These are phyloP conservation scores for Exophiala spinifera DNA, from an alignment of 2,329 filamentous ascomycete genomes.

Conservation along the genomic window DNA sequence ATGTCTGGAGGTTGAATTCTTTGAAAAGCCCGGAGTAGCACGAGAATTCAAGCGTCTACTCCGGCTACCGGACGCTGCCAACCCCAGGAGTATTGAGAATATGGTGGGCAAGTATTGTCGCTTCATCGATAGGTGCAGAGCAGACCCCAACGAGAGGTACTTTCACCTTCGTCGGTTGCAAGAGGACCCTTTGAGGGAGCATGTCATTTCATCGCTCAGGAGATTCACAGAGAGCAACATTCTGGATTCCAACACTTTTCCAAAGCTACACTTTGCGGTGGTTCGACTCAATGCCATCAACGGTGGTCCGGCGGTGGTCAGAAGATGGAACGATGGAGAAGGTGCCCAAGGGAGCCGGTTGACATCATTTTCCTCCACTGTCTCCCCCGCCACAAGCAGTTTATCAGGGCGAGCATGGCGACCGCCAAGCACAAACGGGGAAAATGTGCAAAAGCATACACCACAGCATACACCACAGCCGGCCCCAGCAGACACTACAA, in stretches of 20 bases:
- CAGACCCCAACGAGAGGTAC: conserved; percentile 10
- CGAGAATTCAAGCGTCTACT: conserved; percentile 6
- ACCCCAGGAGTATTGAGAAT: conserved; percentile 20
- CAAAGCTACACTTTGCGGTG: conserved; percentile 21
- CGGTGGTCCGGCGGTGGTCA: conserved; percentile 11
- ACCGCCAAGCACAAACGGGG: not conserved
- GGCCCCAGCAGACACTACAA: not conserved
- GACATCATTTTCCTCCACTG: not conserved
- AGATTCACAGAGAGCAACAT: conserved; percentile 12
- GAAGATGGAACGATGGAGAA: conserved; percentile 11
- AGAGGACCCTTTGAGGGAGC: conserved; percentile 12
- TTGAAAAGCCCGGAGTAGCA: conserved; percentile 4
- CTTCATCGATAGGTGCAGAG: conserved; percentile 15
- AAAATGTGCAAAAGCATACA: not conserved
- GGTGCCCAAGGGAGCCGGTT: conserved; percentile 2
- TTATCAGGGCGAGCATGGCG: not conserved
- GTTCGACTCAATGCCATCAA: conserved; percentile 21
- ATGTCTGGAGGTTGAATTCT: conserved; percentile 17
- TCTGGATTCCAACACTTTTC: conserved; percentile 14
- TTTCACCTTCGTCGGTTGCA: conserved; percentile 13
- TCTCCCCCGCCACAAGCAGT: not conserved
- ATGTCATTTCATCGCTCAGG: conserved; percentile 14
- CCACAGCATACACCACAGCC: not conserved
- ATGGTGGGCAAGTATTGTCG: conserved; percentile 24
- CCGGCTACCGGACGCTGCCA: conserved; percentile 15